phyloP scores from a whole-genome alignment of 805 yeast genomes.

The Komagataella ulmi region DNA sequence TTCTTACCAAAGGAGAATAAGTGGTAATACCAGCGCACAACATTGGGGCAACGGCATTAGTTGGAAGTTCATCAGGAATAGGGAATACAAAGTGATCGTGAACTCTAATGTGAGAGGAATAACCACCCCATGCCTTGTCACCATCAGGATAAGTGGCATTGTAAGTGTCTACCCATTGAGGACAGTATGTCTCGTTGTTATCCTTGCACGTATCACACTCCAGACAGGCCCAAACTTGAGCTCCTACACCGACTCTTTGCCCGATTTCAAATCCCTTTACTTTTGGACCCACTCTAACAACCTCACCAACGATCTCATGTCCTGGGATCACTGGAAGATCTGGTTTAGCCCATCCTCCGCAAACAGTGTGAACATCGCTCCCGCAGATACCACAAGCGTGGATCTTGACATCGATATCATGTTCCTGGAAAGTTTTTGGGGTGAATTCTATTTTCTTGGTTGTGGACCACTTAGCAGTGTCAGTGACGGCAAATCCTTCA shows the following conservation, averaged over 20 bases:
- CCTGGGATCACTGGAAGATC: constrained; percentile 29
- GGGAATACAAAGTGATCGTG: constrained; percentile 51
- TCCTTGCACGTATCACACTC: constrained; percentile 45
- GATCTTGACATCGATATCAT: constrained; percentile 18
- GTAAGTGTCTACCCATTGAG: constrained; percentile 21
- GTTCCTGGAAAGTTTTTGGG: constrained; percentile 23
- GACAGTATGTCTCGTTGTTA: constrained; percentile 33
- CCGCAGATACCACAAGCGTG: constrained; percentile 54
- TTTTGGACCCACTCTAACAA: constrained; percentile 43
- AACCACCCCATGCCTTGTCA: constrained; percentile 44
- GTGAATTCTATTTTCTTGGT: constrained; percentile 14
- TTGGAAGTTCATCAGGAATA: constrained; percentile 40
- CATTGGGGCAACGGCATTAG: constrained; percentile 54
- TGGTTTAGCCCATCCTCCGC: constrained; percentile 33
- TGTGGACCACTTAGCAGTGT: constrained; percentile 19
- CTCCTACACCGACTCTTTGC: constrained; percentile 74
- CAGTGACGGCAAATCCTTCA: constrained; percentile 23
- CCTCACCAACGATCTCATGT: constrained; percentile 54
- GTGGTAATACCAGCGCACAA: constrained; percentile 72
- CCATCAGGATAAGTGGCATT: constrained; percentile 15
- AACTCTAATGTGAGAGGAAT: constrained; percentile 52
- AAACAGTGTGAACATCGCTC: constrained; percentile 37
- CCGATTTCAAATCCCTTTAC: constrained; percentile 45
- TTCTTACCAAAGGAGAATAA: constrained; percentile 50
- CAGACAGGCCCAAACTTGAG: constrained; percentile 47